Evolutionary conservation across 768 basidiomycete species (phyloP).

Genomic region (Cystofilobasidium macerans): DNA sequence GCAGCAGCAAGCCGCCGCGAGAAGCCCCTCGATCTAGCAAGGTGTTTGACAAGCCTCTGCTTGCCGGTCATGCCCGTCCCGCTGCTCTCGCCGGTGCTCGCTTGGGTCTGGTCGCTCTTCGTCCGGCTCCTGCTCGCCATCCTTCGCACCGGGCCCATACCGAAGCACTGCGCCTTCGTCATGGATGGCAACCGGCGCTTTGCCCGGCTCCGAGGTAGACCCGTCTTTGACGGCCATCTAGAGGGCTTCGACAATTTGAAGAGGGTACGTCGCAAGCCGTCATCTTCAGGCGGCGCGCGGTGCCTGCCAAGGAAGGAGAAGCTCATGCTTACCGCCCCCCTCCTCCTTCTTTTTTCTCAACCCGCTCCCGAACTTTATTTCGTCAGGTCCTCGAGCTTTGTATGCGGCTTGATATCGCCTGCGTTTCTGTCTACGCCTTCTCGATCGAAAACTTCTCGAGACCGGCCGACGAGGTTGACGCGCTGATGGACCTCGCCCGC

Average conservation of each 20-base stretch:
- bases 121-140: slow-evolving; percentile 50
- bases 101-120: slow-evolving; percentile 9
- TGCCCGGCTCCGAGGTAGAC: slow-evolving; percentile 50
- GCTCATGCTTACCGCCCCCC: too few species aligned
- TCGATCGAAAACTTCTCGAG: slow-evolving; percentile 95
- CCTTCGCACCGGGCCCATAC: slow-evolving; percentile 72
- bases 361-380: too few species aligned
- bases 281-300: too few species aligned
- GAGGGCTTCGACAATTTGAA: slow-evolving; percentile 72
- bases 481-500: slow-evolving; percentile 75
- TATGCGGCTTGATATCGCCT: slow-evolving; percentile 61
- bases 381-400: slow-evolving; percentile 83
- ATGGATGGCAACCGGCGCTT: slow-evolving; percentile 97
- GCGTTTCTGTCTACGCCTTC: slow-evolving; percentile 94
- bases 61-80: neutral
- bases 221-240: slow-evolving; percentile 65
- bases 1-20: too few species aligned
- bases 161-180: slow-evolving; percentile 80
- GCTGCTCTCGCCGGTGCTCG: neutral
- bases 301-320: too few species aligned
- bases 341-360: neutral
- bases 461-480: slow-evolving; percentile 69
- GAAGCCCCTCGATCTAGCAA: too few species aligned
- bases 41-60: too few species aligned
- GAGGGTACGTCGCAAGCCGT: slow-evolving; percentile 48